phyloP scores from a whole-genome alignment of 768 basidiomycete genomes.

The Leccinum truebloodii region DNA sequence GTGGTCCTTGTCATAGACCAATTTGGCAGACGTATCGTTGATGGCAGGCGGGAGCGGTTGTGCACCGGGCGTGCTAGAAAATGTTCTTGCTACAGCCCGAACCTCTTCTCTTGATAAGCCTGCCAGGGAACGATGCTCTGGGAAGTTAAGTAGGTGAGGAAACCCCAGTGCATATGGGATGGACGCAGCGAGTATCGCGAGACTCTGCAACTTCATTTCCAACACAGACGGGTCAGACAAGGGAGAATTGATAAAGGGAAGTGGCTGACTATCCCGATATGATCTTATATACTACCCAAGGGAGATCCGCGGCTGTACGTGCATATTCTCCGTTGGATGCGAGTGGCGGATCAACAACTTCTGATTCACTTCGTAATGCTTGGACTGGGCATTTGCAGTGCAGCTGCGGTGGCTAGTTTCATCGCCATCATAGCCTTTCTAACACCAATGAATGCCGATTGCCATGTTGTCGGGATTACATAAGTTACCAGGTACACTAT shows the following conservation, averaged over 20 bases:
- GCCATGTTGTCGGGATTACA: too few species aligned
- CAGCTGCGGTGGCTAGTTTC: background rate
- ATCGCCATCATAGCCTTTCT: background rate
- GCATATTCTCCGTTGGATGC: background rate
- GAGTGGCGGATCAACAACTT: background rate
- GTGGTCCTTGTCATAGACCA: conserved; percentile 22
- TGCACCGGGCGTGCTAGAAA: conserved; percentile 23
- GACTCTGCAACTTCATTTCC: conserved; percentile 11
- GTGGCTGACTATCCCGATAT: too few species aligned
- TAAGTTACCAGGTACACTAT: too few species aligned
- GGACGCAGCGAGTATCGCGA: conserved; percentile 5
- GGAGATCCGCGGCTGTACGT: background rate
- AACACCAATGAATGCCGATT: background rate
- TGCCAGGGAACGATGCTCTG: conserved; percentile 22
- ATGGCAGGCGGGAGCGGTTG: conserved; percentile 24
- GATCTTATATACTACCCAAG: conserved; percentile 8
- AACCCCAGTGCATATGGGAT: conserved; percentile 13
- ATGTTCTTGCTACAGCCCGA: conserved; percentile 12
- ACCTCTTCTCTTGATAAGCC: conserved; percentile 22
- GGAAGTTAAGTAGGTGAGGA: conserved; percentile 18
- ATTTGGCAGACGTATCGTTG: conserved; percentile 26
- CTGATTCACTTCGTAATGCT: background rate
- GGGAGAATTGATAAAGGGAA: background rate
- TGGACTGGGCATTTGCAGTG: background rate
- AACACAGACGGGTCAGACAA: background rate